A percentile compares a stretch with the other conserved stretches of the same genome.
phyloP scores from a whole-genome alignment of 352 stramenopile genomes.

The Pythium scleroteichum region DNA sequence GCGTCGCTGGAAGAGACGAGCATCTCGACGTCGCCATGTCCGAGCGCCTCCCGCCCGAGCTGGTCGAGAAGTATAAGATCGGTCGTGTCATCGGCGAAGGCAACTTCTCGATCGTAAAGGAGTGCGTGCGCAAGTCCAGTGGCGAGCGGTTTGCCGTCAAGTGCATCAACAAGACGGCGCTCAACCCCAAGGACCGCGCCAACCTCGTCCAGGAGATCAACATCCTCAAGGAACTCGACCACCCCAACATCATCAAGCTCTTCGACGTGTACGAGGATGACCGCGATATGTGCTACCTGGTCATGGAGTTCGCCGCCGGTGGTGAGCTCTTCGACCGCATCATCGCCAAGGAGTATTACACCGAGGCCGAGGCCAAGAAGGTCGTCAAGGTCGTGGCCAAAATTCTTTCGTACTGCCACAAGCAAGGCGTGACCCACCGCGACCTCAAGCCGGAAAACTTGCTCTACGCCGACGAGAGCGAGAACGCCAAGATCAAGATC shows the following conservation, averaged over 20 bases:
- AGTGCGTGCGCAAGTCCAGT: constrained; percentile 54
- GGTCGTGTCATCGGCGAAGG: constrained; percentile 78
- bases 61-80: constrained; percentile 82
- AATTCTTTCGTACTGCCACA: constrained; percentile 88
- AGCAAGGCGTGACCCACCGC: constrained; percentile 89
- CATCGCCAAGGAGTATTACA: constrained; percentile 92
- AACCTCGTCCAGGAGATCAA: constrained; percentile 85
- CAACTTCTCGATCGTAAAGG: constrained; percentile 86
- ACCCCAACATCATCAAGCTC: constrained; percentile 90
- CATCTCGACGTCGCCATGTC: constrained; percentile 32
- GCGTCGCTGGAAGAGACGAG: too few relatives aligned
- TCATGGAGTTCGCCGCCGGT: constrained; percentile 88
- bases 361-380: constrained; percentile 83
- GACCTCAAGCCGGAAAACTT: constrained; percentile 98
- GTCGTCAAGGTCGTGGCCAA: constrained; percentile 86
- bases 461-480: constrained; percentile 81
- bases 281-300: constrained; percentile 76
- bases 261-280: constrained; percentile 84
- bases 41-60: constrained; percentile 50
- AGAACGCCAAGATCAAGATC: constrained; percentile 93
- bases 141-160: constrained; percentile 75
- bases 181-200: constrained; percentile 79
- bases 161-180: constrained; percentile 78
- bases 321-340: constrained; percentile 94
- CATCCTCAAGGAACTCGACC: constrained; percentile 81